Conservation (phyloP, 345 rosid genomes). For the Noccaea caerulescens region DNA sequence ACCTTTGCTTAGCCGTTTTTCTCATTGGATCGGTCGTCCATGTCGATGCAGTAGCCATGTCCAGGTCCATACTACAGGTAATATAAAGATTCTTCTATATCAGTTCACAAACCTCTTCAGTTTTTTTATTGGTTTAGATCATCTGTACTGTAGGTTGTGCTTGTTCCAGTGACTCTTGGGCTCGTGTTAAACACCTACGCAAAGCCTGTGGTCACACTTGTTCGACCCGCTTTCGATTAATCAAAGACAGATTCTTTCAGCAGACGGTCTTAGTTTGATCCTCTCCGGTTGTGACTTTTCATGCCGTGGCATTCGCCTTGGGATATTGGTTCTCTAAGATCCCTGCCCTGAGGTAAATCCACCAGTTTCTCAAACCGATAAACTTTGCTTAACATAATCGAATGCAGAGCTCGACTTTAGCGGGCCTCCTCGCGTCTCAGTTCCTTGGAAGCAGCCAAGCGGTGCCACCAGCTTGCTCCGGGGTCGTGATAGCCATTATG, state of each 20-base stretch:
- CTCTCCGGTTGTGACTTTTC: conserved; percentile 67
- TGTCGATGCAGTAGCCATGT: conserved; percentile 79
- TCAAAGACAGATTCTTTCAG: too few relatives aligned
- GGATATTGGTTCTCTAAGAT: conserved; percentile 74
- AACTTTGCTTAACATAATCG: too few relatives aligned
- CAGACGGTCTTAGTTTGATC: too few relatives aligned
- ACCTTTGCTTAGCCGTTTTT: conserved; percentile 4
- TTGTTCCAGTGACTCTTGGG: conserved; percentile 70
- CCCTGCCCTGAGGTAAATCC: conserved; percentile 37
- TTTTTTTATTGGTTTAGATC: neutral
- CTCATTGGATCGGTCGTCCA: conserved; percentile 79
- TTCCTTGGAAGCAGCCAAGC: conserved; percentile 37
- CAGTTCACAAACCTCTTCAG: neutral
- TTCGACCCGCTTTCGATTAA: too few relatives aligned
- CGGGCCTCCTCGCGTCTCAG: conserved; percentile 75
- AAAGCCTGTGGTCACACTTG: conserved; percentile 59
- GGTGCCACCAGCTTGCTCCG: conserved; percentile 66
- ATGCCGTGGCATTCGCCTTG: conserved; percentile 58
- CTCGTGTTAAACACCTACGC: conserved; percentile 73
- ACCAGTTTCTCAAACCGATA: too few relatives aligned
- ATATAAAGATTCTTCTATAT: neutral
- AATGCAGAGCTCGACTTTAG: conserved; percentile 85
- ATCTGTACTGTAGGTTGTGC: conserved; percentile 68
- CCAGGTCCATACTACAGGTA: conserved; percentile 85
- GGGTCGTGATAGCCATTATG: conserved; percentile 83